Evolutionary conservation across 441 rosid genomes (phyloP).

Genomic region (Geranium incanum): DNA sequence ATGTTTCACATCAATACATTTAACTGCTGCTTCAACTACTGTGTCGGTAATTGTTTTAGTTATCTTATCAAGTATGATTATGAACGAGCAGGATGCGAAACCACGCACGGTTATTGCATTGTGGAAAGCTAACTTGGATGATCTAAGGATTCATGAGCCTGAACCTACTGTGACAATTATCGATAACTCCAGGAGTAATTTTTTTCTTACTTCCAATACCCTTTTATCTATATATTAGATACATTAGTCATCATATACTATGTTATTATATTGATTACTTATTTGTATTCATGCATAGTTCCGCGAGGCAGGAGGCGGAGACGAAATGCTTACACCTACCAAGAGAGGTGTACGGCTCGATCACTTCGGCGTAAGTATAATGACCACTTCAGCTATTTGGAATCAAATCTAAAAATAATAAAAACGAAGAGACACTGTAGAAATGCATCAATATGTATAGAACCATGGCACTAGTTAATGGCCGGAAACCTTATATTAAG

Average conservation of each 20-base stretch:
- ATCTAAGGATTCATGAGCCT: slow-evolving; percentile 51
- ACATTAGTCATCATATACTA: slow-evolving; percentile 24
- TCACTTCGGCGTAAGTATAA: slow-evolving; percentile 68
- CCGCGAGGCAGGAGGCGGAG: slow-evolving; percentile 71
- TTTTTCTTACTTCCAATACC: slow-evolving; percentile 24
- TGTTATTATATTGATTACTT: slow-evolving; percentile 19
- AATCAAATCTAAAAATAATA: not conserved
- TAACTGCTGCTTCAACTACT: no score
- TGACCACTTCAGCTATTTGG: not conserved
- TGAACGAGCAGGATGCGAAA: slow-evolving; percentile 61
- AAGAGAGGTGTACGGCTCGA: slow-evolving; percentile 54
- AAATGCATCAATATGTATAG: slow-evolving; percentile 4
- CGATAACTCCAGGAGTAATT: slow-evolving; percentile 63
- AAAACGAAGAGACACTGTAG: not conserved
- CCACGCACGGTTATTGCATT: slow-evolving; percentile 65
- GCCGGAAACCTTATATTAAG: not conserved
- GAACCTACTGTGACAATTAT: slow-evolving; percentile 72
- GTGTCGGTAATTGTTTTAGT: no score
- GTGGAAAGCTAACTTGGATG: slow-evolving; percentile 87
- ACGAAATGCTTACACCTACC: slow-evolving; percentile 39
- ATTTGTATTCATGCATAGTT: slow-evolving; percentile 54
- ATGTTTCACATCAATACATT: no score
- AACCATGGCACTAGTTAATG: slow-evolving; percentile 2
- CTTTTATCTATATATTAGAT: slow-evolving; percentile 18
- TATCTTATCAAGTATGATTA: no score